phyloP scores from a whole-genome alignment of 164 flowering plant genomes.

The Akebia trifoliata region DNA sequence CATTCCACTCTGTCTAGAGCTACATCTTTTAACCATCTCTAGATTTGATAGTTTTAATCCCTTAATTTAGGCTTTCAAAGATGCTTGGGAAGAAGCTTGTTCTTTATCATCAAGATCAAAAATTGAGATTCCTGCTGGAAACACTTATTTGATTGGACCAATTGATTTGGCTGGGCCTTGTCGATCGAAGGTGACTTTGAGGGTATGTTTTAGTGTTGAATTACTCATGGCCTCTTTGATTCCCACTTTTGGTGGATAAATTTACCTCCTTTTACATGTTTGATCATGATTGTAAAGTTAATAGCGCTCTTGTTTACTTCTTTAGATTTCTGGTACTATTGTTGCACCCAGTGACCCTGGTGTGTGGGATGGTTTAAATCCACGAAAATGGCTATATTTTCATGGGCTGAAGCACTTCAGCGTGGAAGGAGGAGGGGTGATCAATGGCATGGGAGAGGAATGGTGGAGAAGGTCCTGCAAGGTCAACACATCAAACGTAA shows the following conservation, averaged over 20 bases:
- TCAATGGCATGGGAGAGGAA: constrained; percentile 80
- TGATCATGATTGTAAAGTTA: not conserved
- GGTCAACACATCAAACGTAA: constrained; percentile 55
- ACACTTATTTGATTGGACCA: constrained; percentile 47
- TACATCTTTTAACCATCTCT: too few species aligned
- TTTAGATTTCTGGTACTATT: constrained; percentile 62
- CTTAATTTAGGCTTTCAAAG: constrained; percentile 49
- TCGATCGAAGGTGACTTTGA: constrained; percentile 51
- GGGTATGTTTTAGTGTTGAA: constrained; percentile 33
- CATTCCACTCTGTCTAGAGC: too few species aligned
- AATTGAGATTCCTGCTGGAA: constrained; percentile 50
- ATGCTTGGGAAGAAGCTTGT: constrained; percentile 77
- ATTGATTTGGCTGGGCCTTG: constrained; percentile 74
- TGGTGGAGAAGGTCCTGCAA: constrained; percentile 98
- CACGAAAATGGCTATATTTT: constrained; percentile 79
- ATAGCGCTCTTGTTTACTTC: not conserved
- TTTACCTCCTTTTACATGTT: not conserved
- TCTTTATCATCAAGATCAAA: constrained; percentile 30
- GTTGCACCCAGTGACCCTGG: constrained; percentile 73
- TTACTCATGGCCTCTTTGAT: not conserved
- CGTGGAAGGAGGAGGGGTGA: constrained; percentile 64
- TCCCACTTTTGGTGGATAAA: not conserved
- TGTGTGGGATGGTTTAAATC: constrained; percentile 60
- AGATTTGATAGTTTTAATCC: not conserved
- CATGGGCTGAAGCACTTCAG: constrained; percentile 58